Percentiles rank a stretch among this genome's conserved stretches.
phyloP scores from a whole-genome alignment of 176 grass and related monocot species.

The Oryza meyeriana region DNA sequence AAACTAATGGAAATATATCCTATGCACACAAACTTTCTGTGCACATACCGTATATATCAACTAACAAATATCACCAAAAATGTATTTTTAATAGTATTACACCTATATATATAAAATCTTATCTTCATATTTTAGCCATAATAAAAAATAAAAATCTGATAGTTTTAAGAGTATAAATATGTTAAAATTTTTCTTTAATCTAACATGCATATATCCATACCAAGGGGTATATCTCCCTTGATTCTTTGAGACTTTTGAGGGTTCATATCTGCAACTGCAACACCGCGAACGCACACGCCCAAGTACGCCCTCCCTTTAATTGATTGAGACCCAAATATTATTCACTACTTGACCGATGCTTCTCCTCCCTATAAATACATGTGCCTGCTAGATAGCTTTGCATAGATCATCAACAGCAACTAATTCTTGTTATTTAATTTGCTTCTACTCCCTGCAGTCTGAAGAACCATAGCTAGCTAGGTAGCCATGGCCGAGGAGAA shows the following conservation, averaged over 20 bases:
- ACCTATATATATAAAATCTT: too few species aligned
- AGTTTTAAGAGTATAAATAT: too few species aligned
- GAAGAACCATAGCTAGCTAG: background rate
- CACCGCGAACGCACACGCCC: background rate
- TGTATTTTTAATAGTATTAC: too few species aligned
- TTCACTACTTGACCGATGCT: background rate
- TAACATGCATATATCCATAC: background rate
- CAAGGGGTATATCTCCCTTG: background rate
- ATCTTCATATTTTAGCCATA: too few species aligned
- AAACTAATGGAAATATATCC: too few species aligned
- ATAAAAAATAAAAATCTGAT: too few species aligned
- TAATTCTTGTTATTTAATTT: background rate
- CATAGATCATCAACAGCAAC: background rate
- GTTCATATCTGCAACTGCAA: background rate
- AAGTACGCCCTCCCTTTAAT: background rate
- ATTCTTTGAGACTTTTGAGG: background rate
- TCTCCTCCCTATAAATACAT: slow-evolving; percentile 18
- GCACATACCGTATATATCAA: too few species aligned
- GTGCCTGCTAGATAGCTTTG: background rate
- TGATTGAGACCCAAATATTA: background rate
- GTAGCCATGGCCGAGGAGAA: slow-evolving; percentile 50
- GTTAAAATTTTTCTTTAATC: too few species aligned
- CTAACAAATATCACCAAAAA: too few species aligned
- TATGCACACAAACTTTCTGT: too few species aligned
- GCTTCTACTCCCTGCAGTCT: background rate